Evolutionary conservation across 495 filamentous ascomycete genomes (phyloP), one percentile per base, ranked within the genome.

Genomic region (Penicillium flavigenum): DNA sequence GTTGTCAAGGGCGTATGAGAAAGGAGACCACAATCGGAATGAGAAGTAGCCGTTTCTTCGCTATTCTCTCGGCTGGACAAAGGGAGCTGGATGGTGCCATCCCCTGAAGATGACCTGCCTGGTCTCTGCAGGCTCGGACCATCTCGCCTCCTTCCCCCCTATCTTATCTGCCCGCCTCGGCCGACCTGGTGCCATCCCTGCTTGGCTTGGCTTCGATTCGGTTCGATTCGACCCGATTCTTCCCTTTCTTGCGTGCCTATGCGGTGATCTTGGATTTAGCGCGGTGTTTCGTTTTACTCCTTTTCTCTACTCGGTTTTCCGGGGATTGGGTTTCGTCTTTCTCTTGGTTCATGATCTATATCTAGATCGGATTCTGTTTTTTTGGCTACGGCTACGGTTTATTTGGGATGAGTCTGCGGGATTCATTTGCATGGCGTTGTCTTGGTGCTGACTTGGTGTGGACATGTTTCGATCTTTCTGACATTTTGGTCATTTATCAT

Each of bases 1-100:
- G 85, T 81, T 36, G 82, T 88, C 58, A 85, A 81, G 77, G 85
- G 84, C 32, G 77, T 87, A 66, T 86, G 72, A 74, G 63, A 27
- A 22, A 7, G 6, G 6, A 10, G 5, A 44, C 42, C 8, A 44
- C 10, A 29, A 41, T 19, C 52, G 22, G 19, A 41, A 45, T 48
- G 11, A 20, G 41, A 51, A 48, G 12, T 31, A 31, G 27, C 27
- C n/a, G 26, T 4, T n/a, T 16, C 12, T 32, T 19, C 26, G 22
- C 46, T 48, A 10, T 48, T 31, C 16, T 48, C n/a, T 48, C 24
- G 29, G 9, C 29, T n/a, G 47, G 22, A 49, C 47, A 49, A 46
- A 27, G 44, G 44, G 44, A 20, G 14, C 0, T 22, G 34, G 16
- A 39, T n/a, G 36, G 16, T n/a, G 11, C 31, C 31, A 34, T 44